phyloP scores from a whole-genome alignment of 2,329 filamentous ascomycete species.

The Metarhizium robertsii region DNA sequence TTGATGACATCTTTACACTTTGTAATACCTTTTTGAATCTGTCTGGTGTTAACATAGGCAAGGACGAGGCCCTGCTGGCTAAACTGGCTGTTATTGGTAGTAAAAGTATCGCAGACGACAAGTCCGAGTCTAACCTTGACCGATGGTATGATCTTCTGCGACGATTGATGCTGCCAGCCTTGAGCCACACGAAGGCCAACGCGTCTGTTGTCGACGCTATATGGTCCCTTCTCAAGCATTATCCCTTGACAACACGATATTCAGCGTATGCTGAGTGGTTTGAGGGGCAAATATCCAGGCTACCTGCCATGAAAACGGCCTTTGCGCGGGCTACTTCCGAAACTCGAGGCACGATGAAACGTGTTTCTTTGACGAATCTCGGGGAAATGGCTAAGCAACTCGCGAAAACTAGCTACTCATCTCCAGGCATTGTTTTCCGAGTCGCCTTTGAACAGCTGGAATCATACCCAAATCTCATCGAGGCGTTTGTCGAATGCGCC shows the following conservation, averaged over 20 bases:
- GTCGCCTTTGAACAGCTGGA: slow-evolving; percentile 87
- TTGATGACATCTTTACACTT: slow-evolving; percentile 84
- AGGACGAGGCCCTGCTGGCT: slow-evolving; percentile 65
- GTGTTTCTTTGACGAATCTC: slow-evolving; percentile 80
- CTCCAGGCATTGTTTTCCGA: slow-evolving; percentile 84
- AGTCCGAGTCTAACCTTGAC: slow-evolving; percentile 57
- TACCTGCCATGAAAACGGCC: slow-evolving; percentile 67
- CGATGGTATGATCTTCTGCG: slow-evolving; percentile 83
- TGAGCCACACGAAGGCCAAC: slow-evolving; percentile 80
- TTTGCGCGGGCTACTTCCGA: slow-evolving; percentile 70
- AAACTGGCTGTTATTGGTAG: slow-evolving; percentile 82
- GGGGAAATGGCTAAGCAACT: slow-evolving; percentile 77
- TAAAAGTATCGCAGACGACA: slow-evolving; percentile 62
- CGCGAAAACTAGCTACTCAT: slow-evolving; percentile 85
- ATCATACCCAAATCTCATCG: slow-evolving; percentile 88
- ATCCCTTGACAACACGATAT: slow-evolving; percentile 68
- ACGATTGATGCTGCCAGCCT: slow-evolving; percentile 73
- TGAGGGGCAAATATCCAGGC: slow-evolving; percentile 63
- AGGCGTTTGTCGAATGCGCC: slow-evolving; percentile 88
- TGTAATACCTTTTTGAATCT: slow-evolving; percentile 78
- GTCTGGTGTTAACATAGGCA: slow-evolving; percentile 82
- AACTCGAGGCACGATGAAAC: slow-evolving; percentile 78
- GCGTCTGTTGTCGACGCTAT: slow-evolving; percentile 77
- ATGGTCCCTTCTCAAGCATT: slow-evolving; percentile 73
- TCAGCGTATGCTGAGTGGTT: slow-evolving; percentile 93